Evolutionary conservation across 345 rosid genomes (phyloP).

Genomic region (Pugionium dolabratum): DNA sequence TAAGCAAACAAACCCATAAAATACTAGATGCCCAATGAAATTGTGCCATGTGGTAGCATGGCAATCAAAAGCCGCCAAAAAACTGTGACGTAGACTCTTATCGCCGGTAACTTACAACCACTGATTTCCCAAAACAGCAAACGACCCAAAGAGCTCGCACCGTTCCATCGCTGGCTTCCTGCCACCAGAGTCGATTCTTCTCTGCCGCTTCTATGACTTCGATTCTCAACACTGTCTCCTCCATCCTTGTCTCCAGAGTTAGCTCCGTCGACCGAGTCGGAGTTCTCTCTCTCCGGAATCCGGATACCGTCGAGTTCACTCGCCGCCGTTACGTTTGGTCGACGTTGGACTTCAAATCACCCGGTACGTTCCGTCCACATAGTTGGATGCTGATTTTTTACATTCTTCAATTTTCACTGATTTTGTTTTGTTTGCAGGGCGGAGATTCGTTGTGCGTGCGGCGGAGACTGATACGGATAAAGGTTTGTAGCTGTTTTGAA

Average conservation of each 20-base stretch:
- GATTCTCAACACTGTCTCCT: neutral
- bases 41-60: slow-evolving; percentile 16
- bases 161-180: slow-evolving; percentile 23
- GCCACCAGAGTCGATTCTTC: neutral
- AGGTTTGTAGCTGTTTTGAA: slow-evolving; percentile 45
- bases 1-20: too few species aligned
- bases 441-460: slow-evolving; percentile 72
- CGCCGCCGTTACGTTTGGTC: slow-evolving; percentile 25
- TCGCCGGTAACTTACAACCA: slow-evolving; percentile 33
- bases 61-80: slow-evolving; percentile 23
- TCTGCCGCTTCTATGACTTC: neutral
- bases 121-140: slow-evolving; percentile 31
- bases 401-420: neutral
- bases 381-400: neutral
- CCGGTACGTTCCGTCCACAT: neutral
- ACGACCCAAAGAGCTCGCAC: slow-evolving; percentile 3
- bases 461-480: slow-evolving; percentile 78
- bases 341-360: slow-evolving; percentile 9
- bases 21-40: neutral
- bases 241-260: too few species aligned
- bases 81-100: slow-evolving; percentile 30
- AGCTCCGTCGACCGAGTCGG: slow-evolving; percentile 47
- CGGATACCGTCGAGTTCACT: slow-evolving; percentile 52
- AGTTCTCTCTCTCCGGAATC: slow-evolving; percentile 39
- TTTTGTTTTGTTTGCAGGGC: slow-evolving; percentile 47